These are phyloP conservation scores for Sherardia arvensis DNA, from an alignment of 257 asterid species.

Conservation along the genomic window DNA sequence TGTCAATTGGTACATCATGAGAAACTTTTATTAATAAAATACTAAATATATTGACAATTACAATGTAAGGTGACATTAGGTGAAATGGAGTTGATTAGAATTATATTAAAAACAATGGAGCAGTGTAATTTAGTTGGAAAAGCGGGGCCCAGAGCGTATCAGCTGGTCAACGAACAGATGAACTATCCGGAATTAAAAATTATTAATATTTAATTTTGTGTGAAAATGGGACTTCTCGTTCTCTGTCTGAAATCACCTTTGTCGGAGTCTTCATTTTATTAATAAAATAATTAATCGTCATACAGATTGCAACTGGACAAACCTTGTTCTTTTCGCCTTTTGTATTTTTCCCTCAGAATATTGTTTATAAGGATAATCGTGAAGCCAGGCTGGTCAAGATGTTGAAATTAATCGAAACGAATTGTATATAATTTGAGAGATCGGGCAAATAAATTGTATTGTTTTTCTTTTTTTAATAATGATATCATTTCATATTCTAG, in stretches of 20 bases:
- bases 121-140: constrained; percentile 3
- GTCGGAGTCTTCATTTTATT: constrained; percentile 2
- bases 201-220: neutral
- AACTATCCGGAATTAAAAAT: neutral
- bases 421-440: no score
- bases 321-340: neutral
- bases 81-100: constrained; percentile 9
- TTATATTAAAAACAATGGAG: neutral
- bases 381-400: neutral
- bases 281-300: neutral
- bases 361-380: neutral
- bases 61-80: neutral
- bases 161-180: constrained; percentile 22
- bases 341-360: neutral
- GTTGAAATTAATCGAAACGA: no score
- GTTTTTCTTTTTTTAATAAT: no score
- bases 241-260: constrained; percentile 12
- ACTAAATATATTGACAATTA: no score
- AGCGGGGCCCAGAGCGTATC: constrained; percentile 13
- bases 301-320: constrained; percentile 5
- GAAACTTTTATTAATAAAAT: no score
- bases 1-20: no score
- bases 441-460: no score
- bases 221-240: constrained; percentile 6
- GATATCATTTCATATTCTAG: no score